Percentiles rank a stretch among this genome's conserved stretches.
phyloP scores from a whole-genome alignment of 768 basidiomycete genomes.

The Rhizopogon vulgaris region DNA sequence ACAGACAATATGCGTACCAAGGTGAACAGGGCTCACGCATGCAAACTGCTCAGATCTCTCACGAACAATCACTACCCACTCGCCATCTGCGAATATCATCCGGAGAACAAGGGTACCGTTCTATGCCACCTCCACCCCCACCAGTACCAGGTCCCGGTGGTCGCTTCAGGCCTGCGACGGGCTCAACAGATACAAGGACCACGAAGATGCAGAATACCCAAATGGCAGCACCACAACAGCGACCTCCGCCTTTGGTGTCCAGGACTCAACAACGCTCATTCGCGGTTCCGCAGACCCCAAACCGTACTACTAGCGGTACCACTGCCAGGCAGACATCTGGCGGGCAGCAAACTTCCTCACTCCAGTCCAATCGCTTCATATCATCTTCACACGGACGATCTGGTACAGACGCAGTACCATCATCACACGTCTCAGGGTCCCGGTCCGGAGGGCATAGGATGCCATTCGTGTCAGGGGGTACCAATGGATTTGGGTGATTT shows the following conservation, averaged over 20 bases:
- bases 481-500: constrained; percentile 26
- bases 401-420: constrained; percentile 2
- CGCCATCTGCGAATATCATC: constrained; percentile 29
- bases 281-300: constrained; percentile 21
- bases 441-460: constrained; percentile 40
- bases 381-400: constrained; percentile 19
- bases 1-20: constrained; percentile 65
- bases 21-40: constrained; percentile 40
- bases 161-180: constrained; percentile 19
- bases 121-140: constrained; percentile 25
- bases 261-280: constrained; percentile 41
- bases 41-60: constrained; percentile 32
- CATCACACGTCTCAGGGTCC: background rate
- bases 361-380: constrained; percentile 26
- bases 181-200: constrained; percentile 2
- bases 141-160: constrained; percentile 13
- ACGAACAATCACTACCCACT: constrained; percentile 37
- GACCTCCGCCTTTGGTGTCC: constrained; percentile 15
- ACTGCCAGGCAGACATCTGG: background rate
- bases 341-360: background rate
- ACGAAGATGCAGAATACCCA: constrained; percentile 9
- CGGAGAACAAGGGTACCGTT: constrained; percentile 21
- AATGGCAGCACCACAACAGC: constrained; percentile 8
- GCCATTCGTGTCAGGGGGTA: constrained; percentile 41
- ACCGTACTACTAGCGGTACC: constrained; percentile 10